Conservation (phyloP, 75 land plant species). For the Cunninghamia lanceolata region DNA sequence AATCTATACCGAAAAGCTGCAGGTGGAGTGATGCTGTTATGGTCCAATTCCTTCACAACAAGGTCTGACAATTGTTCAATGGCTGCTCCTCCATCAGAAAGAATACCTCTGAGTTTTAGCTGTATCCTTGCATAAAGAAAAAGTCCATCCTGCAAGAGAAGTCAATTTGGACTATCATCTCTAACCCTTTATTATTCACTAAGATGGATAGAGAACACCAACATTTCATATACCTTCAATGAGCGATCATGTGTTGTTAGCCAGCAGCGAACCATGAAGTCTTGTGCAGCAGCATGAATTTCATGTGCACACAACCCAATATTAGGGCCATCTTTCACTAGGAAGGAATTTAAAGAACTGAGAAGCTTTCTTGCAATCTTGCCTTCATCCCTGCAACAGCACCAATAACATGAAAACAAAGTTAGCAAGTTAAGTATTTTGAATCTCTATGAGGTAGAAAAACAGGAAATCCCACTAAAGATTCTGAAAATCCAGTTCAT, state of each 20-base stretch:
- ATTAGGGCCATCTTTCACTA: conserved; percentile 87
- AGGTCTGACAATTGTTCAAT: conserved; percentile 67
- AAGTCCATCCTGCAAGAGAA: conserved; percentile 58
- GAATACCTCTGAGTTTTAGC: conserved; percentile 49
- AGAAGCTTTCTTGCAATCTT: conserved; percentile 79
- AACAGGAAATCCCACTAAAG: background rate
- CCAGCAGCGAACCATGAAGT: conserved; percentile 74
- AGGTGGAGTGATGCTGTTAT: conserved; percentile 31
- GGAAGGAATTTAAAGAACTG: conserved; percentile 65
- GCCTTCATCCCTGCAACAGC: conserved; percentile 69
- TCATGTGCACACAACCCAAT: conserved; percentile 51
- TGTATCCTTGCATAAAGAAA: conserved; percentile 64
- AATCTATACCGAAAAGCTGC: conserved; percentile 34
- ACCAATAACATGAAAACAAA: background rate
- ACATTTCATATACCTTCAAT: conserved; percentile 56
- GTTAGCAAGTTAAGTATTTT: background rate
- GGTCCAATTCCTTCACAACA: conserved; percentile 82
- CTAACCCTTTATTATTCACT: background rate
- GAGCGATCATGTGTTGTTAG: conserved; percentile 72
- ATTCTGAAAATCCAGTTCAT: background rate
- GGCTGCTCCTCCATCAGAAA: conserved; percentile 39
- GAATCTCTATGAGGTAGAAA: background rate
- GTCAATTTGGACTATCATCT: background rate
- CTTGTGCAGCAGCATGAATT: conserved; percentile 59
- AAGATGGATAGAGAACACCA: background rate